Evolutionary conservation across 768 basidiomycete species (phyloP).

Genomic region (Boletales sp.): DNA sequence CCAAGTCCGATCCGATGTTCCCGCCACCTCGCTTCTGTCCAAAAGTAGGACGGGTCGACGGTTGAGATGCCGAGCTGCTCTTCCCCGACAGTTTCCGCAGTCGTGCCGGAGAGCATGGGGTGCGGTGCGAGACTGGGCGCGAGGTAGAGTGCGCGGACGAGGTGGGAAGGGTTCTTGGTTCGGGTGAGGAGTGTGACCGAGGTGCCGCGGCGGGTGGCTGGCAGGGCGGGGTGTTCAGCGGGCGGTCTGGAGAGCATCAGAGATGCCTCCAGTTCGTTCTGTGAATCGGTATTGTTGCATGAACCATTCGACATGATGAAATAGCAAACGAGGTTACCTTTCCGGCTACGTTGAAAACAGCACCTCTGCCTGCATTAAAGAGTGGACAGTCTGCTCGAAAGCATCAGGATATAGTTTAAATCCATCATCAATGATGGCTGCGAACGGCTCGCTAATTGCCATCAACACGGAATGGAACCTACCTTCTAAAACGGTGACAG

Average conservation of each 20-base stretch:
- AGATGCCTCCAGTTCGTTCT: constrained; percentile 83
- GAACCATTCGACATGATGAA: too few relatives aligned
- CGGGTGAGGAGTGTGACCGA: constrained; percentile 64
- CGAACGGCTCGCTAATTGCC: background rate
- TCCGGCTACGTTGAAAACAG: constrained; percentile 78
- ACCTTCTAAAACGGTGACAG: constrained; percentile 75
- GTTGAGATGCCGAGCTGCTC: constrained; percentile 48
- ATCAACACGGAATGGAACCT: constrained; percentile 1
- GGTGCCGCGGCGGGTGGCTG: constrained; percentile 55
- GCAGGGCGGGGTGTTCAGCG: constrained; percentile 55
- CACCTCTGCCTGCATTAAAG: constrained; percentile 78
- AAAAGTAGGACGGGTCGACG: constrained; percentile 77
- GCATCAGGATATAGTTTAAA: too few relatives aligned
- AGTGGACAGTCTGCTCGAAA: constrained; percentile 57
- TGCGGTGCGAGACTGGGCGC: constrained; percentile 59
- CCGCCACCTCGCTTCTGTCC: constrained; percentile 68
- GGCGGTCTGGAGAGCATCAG: constrained; percentile 81
- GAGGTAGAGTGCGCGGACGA: constrained; percentile 69
- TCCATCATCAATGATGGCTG: background rate
- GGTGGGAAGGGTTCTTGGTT: constrained; percentile 68
- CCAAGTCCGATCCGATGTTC: constrained; percentile 74
- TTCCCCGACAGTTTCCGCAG: constrained; percentile 60
- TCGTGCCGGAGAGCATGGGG: constrained; percentile 62
- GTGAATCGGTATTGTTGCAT: background rate
- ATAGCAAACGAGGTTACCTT: constrained; percentile 43